Percentiles rank a stretch among this genome's conserved stretches.
phyloP scores from a whole-genome alignment of 106 monocot genomes.

The Acorus calamus region DNA sequence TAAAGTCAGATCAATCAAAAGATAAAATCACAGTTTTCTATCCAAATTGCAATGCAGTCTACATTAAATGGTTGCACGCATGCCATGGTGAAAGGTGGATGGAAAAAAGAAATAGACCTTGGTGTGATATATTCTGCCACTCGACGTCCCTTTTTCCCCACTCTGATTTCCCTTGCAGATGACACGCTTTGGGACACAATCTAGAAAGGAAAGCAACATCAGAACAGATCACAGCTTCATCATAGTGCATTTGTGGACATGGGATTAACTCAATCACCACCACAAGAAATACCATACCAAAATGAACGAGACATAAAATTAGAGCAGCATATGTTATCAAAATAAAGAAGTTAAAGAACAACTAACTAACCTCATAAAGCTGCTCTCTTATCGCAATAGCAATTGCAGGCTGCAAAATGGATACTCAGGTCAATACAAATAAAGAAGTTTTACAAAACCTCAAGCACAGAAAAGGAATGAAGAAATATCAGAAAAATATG shows the following conservation, averaged over 20 bases:
- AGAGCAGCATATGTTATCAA: background rate
- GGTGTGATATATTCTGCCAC: constrained; percentile 42
- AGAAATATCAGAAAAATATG: too few species aligned
- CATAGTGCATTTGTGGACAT: too few species aligned
- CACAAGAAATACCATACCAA: too few species aligned
- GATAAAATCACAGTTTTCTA: background rate
- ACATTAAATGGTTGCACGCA: too few species aligned
- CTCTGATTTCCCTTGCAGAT: constrained; percentile 54
- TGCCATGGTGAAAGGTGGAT: background rate
- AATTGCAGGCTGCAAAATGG: constrained; percentile 62
- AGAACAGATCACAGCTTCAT: too few species aligned
- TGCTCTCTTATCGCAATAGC: constrained; percentile 91
- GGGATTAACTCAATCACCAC: too few species aligned
- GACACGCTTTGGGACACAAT: constrained; percentile 68
- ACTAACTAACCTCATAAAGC: constrained; percentile 57
- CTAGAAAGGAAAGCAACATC: constrained; percentile 3
- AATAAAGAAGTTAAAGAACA: constrained; percentile 4
- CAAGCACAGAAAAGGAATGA: too few species aligned
- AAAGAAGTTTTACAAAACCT: too few species aligned
- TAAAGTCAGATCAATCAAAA: background rate
- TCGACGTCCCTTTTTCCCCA: constrained; percentile 60
- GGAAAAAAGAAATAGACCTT: constrained; percentile 19
- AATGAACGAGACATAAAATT: too few species aligned
- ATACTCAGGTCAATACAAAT: background rate
- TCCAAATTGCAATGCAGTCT: background rate